These are phyloP conservation scores for Ophiocordyceps unilateralis DNA, from an alignment of 2,329 filamentous ascomycete genomes.

Conservation along the genomic window DNA sequence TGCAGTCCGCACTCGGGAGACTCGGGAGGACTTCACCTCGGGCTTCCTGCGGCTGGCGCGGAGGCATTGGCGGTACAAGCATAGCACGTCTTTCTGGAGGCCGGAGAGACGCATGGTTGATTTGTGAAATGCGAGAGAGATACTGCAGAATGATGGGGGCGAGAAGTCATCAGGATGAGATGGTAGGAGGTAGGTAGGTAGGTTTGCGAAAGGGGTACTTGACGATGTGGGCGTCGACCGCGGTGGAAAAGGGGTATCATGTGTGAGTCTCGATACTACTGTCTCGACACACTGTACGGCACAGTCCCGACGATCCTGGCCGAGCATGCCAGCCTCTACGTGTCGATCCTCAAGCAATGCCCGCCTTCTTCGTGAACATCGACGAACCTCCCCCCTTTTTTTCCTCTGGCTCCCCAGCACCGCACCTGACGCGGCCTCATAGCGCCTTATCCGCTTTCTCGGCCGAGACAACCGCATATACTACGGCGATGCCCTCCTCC, in stretches of 20 bases:
- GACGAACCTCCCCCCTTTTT: background rate
- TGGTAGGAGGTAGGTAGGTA: too few species aligned
- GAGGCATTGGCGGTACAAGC: conserved; percentile 73
- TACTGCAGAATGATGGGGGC: too few species aligned
- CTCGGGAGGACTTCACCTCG: conserved; percentile 16
- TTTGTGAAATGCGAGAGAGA: too few species aligned
- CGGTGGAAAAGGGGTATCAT: background rate
- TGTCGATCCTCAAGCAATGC: conserved; percentile 11
- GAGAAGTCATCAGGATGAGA: background rate
- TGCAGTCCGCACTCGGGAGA: background rate
- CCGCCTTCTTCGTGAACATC: conserved; percentile 27
- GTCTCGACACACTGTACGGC: background rate
- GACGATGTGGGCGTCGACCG: background rate
- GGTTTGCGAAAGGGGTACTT: background rate
- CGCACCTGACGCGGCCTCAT: background rate
- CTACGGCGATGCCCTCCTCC: conserved; percentile 60
- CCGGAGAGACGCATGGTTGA: conserved; percentile 46
- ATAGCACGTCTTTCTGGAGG: conserved; percentile 75
- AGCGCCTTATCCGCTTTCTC: conserved; percentile 60
- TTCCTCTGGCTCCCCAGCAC: background rate
- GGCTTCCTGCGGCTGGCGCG: conserved; percentile 71
- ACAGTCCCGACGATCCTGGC: too few species aligned
- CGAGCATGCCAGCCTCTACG: too few species aligned
- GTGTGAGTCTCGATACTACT: background rate
- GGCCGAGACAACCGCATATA: conserved; percentile 52